Conservation (phyloP, 164 flowering plant species). For the Tetracentron sinense region DNA sequence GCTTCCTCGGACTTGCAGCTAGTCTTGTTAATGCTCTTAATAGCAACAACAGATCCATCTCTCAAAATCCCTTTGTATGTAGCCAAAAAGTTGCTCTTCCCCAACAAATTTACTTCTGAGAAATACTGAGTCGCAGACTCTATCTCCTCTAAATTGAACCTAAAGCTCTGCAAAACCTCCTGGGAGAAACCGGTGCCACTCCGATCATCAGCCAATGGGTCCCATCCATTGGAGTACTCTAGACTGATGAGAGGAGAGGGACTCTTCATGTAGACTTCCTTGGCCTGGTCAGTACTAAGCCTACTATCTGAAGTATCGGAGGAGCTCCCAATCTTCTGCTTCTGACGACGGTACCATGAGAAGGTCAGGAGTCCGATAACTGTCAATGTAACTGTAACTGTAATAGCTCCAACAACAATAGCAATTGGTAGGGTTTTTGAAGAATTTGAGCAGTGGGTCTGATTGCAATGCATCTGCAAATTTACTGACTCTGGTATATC, state of each 20-base stretch:
- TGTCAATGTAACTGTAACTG: conserved; percentile 24
- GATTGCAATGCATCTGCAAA: conserved; percentile 36
- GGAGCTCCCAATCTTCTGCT: conserved; percentile 41
- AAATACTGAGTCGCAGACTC: conserved; percentile 62
- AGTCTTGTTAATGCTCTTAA: conserved; percentile 41
- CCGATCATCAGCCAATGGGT: conserved; percentile 46
- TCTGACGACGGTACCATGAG: conserved; percentile 36
- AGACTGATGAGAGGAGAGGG: conserved; percentile 60
- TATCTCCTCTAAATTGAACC: conserved; percentile 56
- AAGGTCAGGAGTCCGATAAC: conserved; percentile 31
- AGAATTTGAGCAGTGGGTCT: conserved; percentile 25
- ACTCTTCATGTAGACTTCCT: conserved; percentile 34
- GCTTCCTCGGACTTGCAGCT: conserved; percentile 61
- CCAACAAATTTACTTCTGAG: conserved; percentile 50
- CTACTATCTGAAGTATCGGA: conserved; percentile 25
- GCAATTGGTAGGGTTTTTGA: conserved; percentile 28
- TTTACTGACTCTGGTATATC: conserved; percentile 51
- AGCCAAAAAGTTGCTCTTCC: conserved; percentile 48
- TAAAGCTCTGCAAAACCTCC: conserved; percentile 40
- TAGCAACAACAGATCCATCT: conserved; percentile 53
- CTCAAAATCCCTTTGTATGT: conserved; percentile 50
- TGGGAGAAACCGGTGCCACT: conserved; percentile 25
- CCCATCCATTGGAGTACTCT: conserved; percentile 62
- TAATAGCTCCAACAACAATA: conserved; percentile 28
- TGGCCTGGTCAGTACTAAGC: conserved; percentile 33